Evolutionary conservation across 345 rosid genomes (phyloP).

Genomic region (Barbarea vulgaris): DNA sequence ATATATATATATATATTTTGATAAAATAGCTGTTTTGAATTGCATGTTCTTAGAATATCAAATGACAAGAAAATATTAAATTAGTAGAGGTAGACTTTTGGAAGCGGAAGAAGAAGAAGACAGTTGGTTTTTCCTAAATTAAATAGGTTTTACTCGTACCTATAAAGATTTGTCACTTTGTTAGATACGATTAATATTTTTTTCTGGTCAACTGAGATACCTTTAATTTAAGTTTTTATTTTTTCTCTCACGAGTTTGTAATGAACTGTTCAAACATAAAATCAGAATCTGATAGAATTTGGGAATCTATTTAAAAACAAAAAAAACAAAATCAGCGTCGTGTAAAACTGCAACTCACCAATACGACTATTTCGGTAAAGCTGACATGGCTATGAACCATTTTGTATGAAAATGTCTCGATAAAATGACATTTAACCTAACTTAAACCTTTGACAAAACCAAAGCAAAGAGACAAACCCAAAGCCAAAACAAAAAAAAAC

Average conservation of each 20-base stretch:
- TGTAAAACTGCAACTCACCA: slow-evolving; percentile 1
- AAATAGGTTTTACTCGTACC: background rate
- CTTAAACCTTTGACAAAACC: background rate
- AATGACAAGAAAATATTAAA: too few relatives aligned
- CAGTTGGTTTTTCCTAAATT: background rate
- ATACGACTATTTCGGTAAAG: background rate
- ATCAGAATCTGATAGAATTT: background rate
- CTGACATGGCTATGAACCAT: slow-evolving; percentile 1
- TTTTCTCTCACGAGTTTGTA: background rate
- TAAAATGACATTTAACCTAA: background rate
- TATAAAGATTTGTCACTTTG: background rate
- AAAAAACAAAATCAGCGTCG: background rate
- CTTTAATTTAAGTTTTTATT: background rate
- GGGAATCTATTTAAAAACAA: background rate
- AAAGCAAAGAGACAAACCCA: background rate
- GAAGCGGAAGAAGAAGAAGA: background rate
- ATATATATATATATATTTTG: too few relatives aligned
- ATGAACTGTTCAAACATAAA: background rate
- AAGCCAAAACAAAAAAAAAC: background rate
- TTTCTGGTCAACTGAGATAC: background rate
- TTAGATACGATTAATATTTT: background rate
- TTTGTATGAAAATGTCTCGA: background rate
- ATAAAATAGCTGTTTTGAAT: too few relatives aligned
- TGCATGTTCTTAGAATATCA: background rate
- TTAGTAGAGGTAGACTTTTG: background rate